Evolutionary conservation across 495 filamentous ascomycete species (phyloP), one percentile per base, ranked within the genome.

Genomic region (Neurospora intermedia): DNA sequence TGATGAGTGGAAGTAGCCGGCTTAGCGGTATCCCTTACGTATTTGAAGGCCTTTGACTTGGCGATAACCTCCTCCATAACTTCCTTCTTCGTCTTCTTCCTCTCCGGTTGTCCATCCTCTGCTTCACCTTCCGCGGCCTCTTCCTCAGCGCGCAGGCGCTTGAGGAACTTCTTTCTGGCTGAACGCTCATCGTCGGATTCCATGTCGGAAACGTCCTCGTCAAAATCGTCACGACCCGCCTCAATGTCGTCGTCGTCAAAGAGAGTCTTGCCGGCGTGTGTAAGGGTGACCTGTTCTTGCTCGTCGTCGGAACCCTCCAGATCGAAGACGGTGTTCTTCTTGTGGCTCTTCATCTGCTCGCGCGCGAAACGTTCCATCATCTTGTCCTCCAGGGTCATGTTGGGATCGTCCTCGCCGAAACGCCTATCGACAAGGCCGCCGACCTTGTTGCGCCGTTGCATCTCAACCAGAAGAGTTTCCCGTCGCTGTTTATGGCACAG

Each of bases 1-100:
- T 72, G 39, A 23, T 4, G 16, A 43, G 8, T n/a, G 2, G 1
- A 8, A 62, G 54, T 7, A 62, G 27, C 16, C 27, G 6, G 1
- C 1, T 16, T 5, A 27, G 31, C 8, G 3, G 62, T 5, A 27
- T n/a, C 38, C 11, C 78, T 16, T 82, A 98, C 94, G 73, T 93
- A 91, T 82, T 96, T 98, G 85, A 97, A 86, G 39, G 92, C 86
- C 80, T 98, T 99, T 3, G 96, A 98, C 82, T 98, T 99, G 45
- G 94, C 92, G 74, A 98, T 98, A 73, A 98, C 89, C 81, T 99
- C 96, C 76, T 95, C 91, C 91, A 98, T 97, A 42, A 98, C 92
- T 79, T 99, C 96, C 69, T 93, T 89, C 80, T 95, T 98, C 23
- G 89, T 92, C 83, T 97, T 99, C 79, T 97, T 97, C 59, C 90